Evolutionary conservation across 2,329 filamentous ascomycete species (phyloP), one percentile per base, ranked within the genome.

Genomic region (Epicoccum nigrum): DNA sequence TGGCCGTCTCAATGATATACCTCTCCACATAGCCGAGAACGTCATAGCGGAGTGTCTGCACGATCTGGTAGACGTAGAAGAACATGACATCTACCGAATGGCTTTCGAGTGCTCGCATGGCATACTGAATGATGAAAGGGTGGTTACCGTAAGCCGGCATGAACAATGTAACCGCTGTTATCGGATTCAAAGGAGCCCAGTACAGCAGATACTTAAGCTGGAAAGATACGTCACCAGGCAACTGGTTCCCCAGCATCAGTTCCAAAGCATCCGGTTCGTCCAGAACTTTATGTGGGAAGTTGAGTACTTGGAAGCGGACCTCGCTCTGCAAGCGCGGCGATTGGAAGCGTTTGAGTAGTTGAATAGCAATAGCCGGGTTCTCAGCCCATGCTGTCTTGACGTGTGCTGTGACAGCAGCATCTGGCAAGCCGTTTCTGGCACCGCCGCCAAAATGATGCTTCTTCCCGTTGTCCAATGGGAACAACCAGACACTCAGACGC

Each of bases 31-130:
- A 99, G 48, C 94, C 94, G 19, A 99, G 80, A 11, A 83, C 84
- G 78, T 99, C 94, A 65, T 97, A 97, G 45, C 94, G 88, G 34
- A 99, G 82, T 34, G 90, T 89, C 72, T 99, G 94, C 12, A 99
- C 94, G 63, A 99, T 95, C 71, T 99, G 94, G 6, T 95, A 94
- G 2, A 99, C 94, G 68, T 97, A 97, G 76, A 97, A 99, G 80
- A 99, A 99, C 0, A 93, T 96, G 16, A 97, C 86, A 69, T 97
- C 94, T n/a, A 97, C 87, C 0, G 92, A 88, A 67, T 99, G 94
- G 62, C 89, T 92, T 70, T 99, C 94, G 39, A 99, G 76, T 3
- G 94, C 90, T 64, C 92, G 86, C 87, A 99, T 96, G 1, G 94
- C 94, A 72, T 97, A 99, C 72, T 99, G 95, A 31, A 97, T 85